These are phyloP conservation scores for Globisporangium nodosum DNA, from an alignment of 352 stramenopile species.

Conservation along the genomic window DNA sequence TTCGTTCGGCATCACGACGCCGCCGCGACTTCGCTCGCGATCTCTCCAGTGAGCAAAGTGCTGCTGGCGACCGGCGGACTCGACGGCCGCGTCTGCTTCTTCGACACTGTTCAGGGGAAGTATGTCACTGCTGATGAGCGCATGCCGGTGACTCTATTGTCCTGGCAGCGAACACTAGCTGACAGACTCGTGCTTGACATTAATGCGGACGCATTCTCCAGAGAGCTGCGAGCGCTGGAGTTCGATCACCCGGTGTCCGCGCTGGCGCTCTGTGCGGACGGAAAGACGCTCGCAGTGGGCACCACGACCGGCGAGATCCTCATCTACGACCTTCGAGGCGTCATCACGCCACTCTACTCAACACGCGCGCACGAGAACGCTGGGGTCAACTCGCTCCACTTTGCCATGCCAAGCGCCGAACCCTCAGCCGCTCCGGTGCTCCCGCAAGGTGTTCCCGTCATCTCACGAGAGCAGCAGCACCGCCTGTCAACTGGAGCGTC, in stretches of 20 bases:
- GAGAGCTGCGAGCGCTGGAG: slow-evolving; percentile 49
- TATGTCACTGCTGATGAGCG: slow-evolving; percentile 18
- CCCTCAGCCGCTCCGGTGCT: slow-evolving; percentile 11
- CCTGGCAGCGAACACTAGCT: background rate
- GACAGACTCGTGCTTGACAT: background rate
- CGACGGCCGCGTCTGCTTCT: slow-evolving; percentile 71
- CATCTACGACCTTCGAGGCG: slow-evolving; percentile 58
- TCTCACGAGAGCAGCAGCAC: slow-evolving; percentile 30
- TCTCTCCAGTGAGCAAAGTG: slow-evolving; percentile 72
- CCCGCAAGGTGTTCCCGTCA: slow-evolving; percentile 34
- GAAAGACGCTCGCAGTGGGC: slow-evolving; percentile 56
- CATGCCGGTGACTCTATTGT: background rate
- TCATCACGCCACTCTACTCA: slow-evolving; percentile 53
- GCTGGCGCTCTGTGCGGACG: slow-evolving; percentile 53
- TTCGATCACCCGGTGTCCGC: slow-evolving; percentile 53
- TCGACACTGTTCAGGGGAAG: slow-evolving; percentile 56
- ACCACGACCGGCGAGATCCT: slow-evolving; percentile 49
- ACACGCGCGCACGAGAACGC: slow-evolving; percentile 32
- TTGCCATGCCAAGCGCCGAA: slow-evolving; percentile 34
- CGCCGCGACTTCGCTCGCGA: slow-evolving; percentile 40
- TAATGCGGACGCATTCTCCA: slow-evolving; percentile 6
- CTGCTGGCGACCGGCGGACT: slow-evolving; percentile 48
- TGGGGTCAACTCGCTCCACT: slow-evolving; percentile 52
- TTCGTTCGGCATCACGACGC: slow-evolving; percentile 55
- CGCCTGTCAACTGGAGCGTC: background rate